phyloP scores from a whole-genome alignment of 257 asterid species.

The Asclepias syriaca region DNA sequence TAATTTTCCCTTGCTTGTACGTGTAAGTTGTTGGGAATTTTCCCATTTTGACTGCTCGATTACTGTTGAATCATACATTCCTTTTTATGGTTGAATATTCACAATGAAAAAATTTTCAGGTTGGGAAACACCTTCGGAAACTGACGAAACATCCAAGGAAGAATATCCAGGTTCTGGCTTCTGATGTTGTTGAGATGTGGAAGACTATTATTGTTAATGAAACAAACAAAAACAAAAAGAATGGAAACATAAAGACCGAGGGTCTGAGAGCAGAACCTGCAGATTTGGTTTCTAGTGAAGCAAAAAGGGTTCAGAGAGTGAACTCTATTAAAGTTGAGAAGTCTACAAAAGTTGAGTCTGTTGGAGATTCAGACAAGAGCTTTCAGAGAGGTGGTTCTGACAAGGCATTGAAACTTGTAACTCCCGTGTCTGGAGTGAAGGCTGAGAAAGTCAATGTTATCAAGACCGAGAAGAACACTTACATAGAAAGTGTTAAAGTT shows the following conservation, averaged over 20 bases:
- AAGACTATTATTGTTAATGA: constrained; percentile 68
- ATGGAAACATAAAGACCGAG: constrained; percentile 33
- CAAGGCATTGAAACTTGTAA: constrained; percentile 19
- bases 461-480: constrained; percentile 18
- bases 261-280: constrained; percentile 29
- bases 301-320: constrained; percentile 36
- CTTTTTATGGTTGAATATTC: neutral
- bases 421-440: constrained; percentile 18
- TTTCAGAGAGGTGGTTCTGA: constrained; percentile 42
- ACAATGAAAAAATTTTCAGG: constrained; percentile 36
- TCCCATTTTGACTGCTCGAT: neutral
- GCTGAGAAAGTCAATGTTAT: constrained; percentile 30
- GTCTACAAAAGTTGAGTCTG: constrained; percentile 14
- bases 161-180: constrained; percentile 68
- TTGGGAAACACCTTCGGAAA: constrained; percentile 81
- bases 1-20: neutral
- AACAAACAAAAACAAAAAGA: constrained; percentile 48
- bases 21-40: neutral
- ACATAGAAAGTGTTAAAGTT: constrained; percentile 27
- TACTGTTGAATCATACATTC: neutral
- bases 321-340: constrained; percentile 30
- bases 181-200: constrained; percentile 83
- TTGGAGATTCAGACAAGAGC: constrained; percentile 38
- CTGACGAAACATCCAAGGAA: constrained; percentile 79
- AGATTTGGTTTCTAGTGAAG: constrained; percentile 26